Percentiles rank a stretch among this genome's conserved stretches.
Evolutionary conservation across 1,139 yeast species (phyloP).

Genomic region (Nadsonia starkeyi-henricii): DNA sequence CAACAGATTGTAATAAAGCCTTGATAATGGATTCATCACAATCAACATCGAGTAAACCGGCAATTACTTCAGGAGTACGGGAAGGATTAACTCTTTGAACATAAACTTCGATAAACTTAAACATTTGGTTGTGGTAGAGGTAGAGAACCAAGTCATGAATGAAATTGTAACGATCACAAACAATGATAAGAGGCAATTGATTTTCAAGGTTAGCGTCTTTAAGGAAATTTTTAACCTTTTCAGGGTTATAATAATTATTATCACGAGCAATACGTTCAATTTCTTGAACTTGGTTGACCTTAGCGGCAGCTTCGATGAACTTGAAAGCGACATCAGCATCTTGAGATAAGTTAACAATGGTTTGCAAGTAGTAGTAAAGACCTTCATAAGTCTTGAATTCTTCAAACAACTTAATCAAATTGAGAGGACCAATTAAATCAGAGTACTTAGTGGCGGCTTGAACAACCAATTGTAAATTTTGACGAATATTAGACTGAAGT

Average conservation of each 20-base stretch:
- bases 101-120: conserved; percentile 92
- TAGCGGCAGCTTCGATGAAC: conserved; percentile 89
- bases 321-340: conserved; percentile 93
- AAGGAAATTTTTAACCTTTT: conserved; percentile 90
- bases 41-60: conserved; percentile 91
- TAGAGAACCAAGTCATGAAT: conserved; percentile 89
- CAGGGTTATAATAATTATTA: conserved; percentile 89
- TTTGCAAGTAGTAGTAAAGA: conserved; percentile 80
- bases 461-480: conserved; percentile 82
- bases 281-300: conserved; percentile 79
- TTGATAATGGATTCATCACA: conserved; percentile 87
- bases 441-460: conserved; percentile 96
- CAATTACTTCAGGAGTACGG: conserved; percentile 91
- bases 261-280: conserved; percentile 93
- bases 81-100: conserved; percentile 95
- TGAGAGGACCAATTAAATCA: conserved; percentile 78
- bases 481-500: conserved; percentile 67
- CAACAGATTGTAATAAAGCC: conserved; percentile 65
- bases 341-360: conserved; percentile 84
- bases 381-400: conserved; percentile 90
- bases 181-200: conserved; percentile 91
- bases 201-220: conserved; percentile 90
- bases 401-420: conserved; percentile 80
- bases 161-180: conserved; percentile 83
- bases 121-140: conserved; percentile 86